Evolutionary conservation across 371 early-diverging fungal species (phyloP).

Genomic region (Mucor lusitanicus): DNA sequence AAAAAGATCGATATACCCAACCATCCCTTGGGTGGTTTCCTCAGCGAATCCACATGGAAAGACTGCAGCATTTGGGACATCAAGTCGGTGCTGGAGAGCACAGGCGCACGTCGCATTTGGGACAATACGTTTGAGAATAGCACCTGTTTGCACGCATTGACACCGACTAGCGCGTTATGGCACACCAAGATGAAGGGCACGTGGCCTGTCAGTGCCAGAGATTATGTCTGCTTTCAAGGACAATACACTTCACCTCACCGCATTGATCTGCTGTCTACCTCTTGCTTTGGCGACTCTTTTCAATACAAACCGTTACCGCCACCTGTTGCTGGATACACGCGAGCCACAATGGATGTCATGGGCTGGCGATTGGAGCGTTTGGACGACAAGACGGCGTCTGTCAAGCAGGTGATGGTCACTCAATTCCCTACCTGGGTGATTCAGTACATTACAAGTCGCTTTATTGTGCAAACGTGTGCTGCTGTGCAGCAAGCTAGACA

Average conservation of each 20-base stretch:
- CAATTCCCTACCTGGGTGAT: conserved; percentile 37
- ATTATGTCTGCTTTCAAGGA: conserved; percentile 52
- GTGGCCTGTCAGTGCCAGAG: conserved; percentile 58
- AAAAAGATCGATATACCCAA: conserved; percentile 47
- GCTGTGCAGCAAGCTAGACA: conserved; percentile 39
- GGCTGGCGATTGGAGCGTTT: conserved; percentile 52
- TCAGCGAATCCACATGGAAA: conserved; percentile 53
- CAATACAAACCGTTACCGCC: conserved; percentile 44
- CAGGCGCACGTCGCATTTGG: conserved; percentile 47
- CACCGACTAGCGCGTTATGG: conserved; percentile 52
- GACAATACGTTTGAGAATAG: conserved; percentile 54
- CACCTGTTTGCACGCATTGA: conserved; percentile 39
- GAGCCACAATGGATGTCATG: conserved; percentile 51
- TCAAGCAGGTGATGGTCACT: conserved; percentile 39
- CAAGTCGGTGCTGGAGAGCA: conserved; percentile 51
- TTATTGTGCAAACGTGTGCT: conserved; percentile 14
- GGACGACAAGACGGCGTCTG: conserved; percentile 33
- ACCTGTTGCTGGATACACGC: conserved; percentile 41
- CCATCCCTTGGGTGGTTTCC: conserved; percentile 52
- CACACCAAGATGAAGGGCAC: conserved; percentile 54
- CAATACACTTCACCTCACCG: conserved; percentile 40
- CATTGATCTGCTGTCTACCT: conserved; percentile 54
- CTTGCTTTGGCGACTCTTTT: conserved; percentile 44
- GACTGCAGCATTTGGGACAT: conserved; percentile 62
- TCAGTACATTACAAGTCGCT: conserved; percentile 14